A percentile compares a stretch with the other conserved stretches of the same genome.
Conservation (phyloP, 2,329 filamentous ascomycete species). For the Alternaria novae-zelandiae region DNA sequence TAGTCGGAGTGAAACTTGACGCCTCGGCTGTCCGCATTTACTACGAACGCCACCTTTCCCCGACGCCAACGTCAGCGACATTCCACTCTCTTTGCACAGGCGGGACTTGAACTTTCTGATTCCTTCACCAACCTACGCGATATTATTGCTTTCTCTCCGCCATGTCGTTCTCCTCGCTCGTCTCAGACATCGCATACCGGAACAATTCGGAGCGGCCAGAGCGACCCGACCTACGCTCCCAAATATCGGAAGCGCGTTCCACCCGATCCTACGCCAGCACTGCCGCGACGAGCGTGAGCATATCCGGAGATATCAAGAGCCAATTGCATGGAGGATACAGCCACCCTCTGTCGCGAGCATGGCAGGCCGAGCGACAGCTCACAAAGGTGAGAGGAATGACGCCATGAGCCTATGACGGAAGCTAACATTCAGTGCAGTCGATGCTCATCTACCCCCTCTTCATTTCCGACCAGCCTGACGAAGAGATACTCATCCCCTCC, state of each 20-base stretch:
- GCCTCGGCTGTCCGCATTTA: conserved; percentile 15
- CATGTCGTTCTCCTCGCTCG: conserved; percentile 61
- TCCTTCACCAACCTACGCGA: neutral
- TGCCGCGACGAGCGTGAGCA: conserved; percentile 60
- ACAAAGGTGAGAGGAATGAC: conserved; percentile 51
- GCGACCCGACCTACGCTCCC: conserved; percentile 52
- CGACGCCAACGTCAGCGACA: conserved; percentile 2
- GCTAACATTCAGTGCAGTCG: conserved; percentile 63
- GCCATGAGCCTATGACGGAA: neutral
- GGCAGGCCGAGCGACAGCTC: conserved; percentile 61
- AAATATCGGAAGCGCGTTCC: conserved; percentile 55
- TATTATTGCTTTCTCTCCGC: neutral
- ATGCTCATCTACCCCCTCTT: conserved; percentile 99
- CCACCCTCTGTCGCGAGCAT: conserved; percentile 58
- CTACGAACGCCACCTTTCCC: conserved; percentile 15
- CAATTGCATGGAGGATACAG: conserved; percentile 61
- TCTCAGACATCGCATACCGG: conserved; percentile 59
- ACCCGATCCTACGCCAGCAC: conserved; percentile 59
- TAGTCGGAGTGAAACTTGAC: conserved; percentile 6
- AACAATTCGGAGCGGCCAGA: conserved; percentile 45
- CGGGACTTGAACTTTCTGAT: neutral
- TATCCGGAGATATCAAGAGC: conserved; percentile 58
- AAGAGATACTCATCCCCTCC: conserved; percentile 88
- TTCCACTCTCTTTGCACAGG: neutral
- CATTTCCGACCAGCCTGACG: conserved; percentile 91